Conservation (phyloP, 106 monocot genomes). For the Triglochin maritima region DNA sequence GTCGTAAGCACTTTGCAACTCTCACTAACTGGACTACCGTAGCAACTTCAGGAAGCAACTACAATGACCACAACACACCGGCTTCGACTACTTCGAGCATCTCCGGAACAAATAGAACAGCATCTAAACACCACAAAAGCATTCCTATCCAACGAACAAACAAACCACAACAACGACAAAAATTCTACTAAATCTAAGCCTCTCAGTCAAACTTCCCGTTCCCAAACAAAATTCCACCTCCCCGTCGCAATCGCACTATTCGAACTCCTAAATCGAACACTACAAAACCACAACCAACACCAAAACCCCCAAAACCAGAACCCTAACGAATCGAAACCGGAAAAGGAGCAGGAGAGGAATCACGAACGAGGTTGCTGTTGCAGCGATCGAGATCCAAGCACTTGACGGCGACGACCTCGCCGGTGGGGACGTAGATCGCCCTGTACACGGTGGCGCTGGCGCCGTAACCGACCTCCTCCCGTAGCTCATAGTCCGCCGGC, state of each 20-base stretch:
- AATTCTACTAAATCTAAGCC: too few relatives aligned
- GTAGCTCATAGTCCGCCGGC: slow-evolving; percentile 52
- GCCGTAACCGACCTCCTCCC: slow-evolving; percentile 88
- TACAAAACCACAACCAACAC: neutral
- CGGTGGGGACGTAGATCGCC: slow-evolving; percentile 53
- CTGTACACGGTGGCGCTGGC: slow-evolving; percentile 85
- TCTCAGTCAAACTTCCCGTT: too few relatives aligned
- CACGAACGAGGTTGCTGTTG: slow-evolving; percentile 72
- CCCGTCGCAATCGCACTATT: too few relatives aligned
- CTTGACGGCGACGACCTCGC: slow-evolving; percentile 89
- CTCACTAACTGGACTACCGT: too few relatives aligned
- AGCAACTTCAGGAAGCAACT: too few relatives aligned
- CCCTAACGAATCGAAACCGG: neutral
- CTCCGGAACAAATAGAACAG: too few relatives aligned
- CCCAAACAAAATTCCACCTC: neutral
- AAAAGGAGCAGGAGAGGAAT: neutral
- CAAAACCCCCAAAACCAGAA: neutral
- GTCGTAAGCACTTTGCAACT: too few relatives aligned
- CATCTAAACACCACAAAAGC: too few relatives aligned
- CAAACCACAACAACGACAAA: too few relatives aligned
- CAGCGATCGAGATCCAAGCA: slow-evolving; percentile 94
- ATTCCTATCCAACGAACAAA: too few relatives aligned
- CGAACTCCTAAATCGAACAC: neutral
- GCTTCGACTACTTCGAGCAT: too few relatives aligned
- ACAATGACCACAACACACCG: too few relatives aligned